phyloP scores from a whole-genome alignment of 1,139 yeast species.

The Wickerhamomyces sp. region DNA sequence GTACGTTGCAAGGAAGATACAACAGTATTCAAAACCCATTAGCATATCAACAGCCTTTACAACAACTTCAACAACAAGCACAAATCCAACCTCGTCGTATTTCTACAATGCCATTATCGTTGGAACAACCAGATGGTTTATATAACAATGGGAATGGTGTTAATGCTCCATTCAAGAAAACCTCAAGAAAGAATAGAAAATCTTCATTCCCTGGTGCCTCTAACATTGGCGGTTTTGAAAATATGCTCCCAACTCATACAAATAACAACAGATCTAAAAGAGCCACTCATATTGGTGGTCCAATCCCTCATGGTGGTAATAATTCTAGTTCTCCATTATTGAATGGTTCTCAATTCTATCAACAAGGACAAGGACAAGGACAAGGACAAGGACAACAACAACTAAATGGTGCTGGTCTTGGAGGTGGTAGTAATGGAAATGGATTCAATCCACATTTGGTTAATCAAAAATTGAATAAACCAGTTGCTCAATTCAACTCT shows the following conservation, averaged over 20 bases:
- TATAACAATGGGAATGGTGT: constrained; percentile 1
- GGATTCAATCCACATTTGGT: constrained; percentile 1
- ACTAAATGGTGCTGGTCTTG: not conserved
- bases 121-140: constrained; percentile 2
- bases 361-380: not conserved
- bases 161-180: constrained; percentile 17
- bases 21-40: not conserved
- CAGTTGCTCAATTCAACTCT: not conserved
- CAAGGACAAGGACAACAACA: not conserved
- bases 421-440: constrained; percentile 1
- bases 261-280: not conserved
- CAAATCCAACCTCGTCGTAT: constrained; percentile 15
- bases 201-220: constrained; percentile 21
- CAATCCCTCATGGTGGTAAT: not conserved
- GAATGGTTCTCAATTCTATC: constrained; percentile 1
- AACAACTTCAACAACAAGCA: constrained; percentile 1
- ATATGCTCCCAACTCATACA: not conserved
- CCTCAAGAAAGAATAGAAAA: constrained; percentile 26
- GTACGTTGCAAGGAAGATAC: not conserved
- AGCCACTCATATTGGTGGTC: not conserved
- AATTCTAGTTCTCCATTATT: not conserved
- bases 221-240: constrained; percentile 7
- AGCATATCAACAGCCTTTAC: constrained; percentile 1
- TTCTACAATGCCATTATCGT: constrained; percentile 18
- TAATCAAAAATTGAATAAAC: not conserved